Evolutionary conservation across 1,284 basidiomycete species (phyloP).

Genomic region (Tetrapyrgos nigripes): DNA sequence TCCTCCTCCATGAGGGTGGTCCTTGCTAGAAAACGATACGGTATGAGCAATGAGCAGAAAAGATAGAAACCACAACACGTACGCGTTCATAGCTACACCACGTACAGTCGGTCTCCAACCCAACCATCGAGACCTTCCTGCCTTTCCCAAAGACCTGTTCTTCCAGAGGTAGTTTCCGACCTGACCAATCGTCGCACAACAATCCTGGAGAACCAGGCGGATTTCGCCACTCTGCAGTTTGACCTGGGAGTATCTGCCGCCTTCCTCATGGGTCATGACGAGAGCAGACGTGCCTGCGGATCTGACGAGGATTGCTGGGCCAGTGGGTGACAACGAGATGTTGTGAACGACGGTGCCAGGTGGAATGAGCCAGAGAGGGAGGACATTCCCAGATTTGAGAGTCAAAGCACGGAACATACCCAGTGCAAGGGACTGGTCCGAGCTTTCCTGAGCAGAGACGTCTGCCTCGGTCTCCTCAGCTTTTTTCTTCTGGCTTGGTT

Average conservation of each 20-base stretch:
- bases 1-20: constrained; percentile 98
- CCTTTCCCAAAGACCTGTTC: constrained; percentile 87
- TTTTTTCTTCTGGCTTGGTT: constrained; percentile 18
- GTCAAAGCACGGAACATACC: constrained; percentile 89
- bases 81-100: constrained; percentile 99
- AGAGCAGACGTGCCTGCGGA: constrained; percentile 90
- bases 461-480: constrained; percentile 23
- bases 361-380: constrained; percentile 92
- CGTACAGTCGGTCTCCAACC: constrained; percentile 89
- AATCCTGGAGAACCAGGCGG: constrained; percentile 83
- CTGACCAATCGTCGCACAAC: constrained; percentile 89
- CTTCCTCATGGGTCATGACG: constrained; percentile 78
- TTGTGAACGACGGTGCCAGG: constrained; percentile 92
- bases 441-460: constrained; percentile 7
- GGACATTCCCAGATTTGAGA: constrained; percentile 91
- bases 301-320: constrained; percentile 86
- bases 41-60: constrained; percentile 3
- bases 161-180: constrained; percentile 96
- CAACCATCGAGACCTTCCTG: constrained; percentile 89
- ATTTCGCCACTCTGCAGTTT: constrained; percentile 94
- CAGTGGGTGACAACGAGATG: constrained; percentile 79
- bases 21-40: constrained; percentile 56
- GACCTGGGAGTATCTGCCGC: constrained; percentile 80
- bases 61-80: constrained; percentile 36
- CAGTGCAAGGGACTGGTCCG: constrained; percentile 71